These are phyloP conservation scores for Quercus aquifolioides DNA, from an alignment of 306 rosid species.

Conservation along the genomic window DNA sequence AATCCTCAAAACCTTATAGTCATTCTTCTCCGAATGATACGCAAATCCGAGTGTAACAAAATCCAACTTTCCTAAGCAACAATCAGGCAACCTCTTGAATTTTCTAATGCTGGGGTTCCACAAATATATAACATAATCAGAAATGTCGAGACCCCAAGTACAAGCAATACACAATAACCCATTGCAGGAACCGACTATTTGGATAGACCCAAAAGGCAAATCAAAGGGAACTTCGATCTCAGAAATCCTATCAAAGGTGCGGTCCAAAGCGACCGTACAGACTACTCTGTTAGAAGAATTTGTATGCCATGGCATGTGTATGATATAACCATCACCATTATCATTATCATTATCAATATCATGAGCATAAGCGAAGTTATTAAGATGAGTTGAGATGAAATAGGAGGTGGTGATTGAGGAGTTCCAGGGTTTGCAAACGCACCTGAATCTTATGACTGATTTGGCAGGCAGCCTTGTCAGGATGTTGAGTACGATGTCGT, in stretches of 20 bases:
- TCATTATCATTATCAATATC: too few relatives aligned
- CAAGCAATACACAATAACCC: too few relatives aligned
- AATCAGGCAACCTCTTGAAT: not conserved
- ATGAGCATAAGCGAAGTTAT: too few relatives aligned
- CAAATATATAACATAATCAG: not conserved
- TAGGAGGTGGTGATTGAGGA: not conserved
- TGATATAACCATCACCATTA: too few relatives aligned
- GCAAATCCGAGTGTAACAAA: not conserved
- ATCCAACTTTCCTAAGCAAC: not conserved
- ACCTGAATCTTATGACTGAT: not conserved
- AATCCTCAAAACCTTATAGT: not conserved
- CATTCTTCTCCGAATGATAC: not conserved
- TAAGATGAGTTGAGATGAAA: not conserved
- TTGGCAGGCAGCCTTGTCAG: not conserved
- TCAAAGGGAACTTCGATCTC: too few relatives aligned
- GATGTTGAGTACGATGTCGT: not conserved
- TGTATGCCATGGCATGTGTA: too few relatives aligned
- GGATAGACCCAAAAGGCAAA: fast-evolving
- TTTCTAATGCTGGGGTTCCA: not conserved
- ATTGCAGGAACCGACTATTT: too few relatives aligned
- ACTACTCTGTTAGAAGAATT: too few relatives aligned
- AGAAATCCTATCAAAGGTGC: too few relatives aligned
- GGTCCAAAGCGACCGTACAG: too few relatives aligned
- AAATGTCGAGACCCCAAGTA: fast-evolving
- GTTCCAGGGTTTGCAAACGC: not conserved